Evolutionary conservation across 2,329 filamentous ascomycete genomes (phyloP).

Genomic region (Pseudopithomyces maydicus): DNA sequence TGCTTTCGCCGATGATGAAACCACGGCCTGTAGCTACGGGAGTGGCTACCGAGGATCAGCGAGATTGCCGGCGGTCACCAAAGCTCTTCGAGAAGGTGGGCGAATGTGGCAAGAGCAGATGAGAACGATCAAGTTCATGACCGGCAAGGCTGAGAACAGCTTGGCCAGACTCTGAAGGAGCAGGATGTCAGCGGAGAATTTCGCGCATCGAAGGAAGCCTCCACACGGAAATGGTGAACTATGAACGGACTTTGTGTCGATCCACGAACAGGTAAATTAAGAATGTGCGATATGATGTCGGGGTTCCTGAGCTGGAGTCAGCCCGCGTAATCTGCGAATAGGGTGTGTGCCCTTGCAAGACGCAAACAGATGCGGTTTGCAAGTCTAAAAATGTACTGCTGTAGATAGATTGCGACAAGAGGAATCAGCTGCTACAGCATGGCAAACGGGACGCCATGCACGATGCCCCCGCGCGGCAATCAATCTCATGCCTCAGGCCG

Average conservation of each 20-base stretch:
- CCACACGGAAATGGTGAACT: constrained; percentile 2
- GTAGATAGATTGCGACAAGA: neutral
- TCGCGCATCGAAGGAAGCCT: constrained; percentile 1
- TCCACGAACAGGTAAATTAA: constrained; percentile 5
- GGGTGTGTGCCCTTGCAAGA: neutral
- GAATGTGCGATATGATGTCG: neutral
- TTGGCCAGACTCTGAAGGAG: neutral
- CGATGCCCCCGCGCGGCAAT: neutral
- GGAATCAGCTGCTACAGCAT: neutral
- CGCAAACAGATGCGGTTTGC: neutral
- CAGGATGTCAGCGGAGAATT: constrained; percentile 7
- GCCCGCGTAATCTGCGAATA: constrained; percentile 1
- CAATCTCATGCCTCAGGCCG: neutral
- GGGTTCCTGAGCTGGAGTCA: neutral
- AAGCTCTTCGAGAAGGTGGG: neutral
- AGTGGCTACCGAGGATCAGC: neutral
- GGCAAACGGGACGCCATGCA: constrained; percentile 1
- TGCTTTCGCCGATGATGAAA: neutral
- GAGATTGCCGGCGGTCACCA: neutral
- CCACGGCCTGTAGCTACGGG: neutral
- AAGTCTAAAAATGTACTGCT: neutral
- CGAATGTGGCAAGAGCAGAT: neutral
- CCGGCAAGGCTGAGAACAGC: constrained; percentile 3
- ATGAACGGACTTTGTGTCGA: constrained; percentile 2
- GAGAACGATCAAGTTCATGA: neutral